Evolutionary conservation across 352 stramenopile species (phyloP).

Genomic region (Globisporangium radiosum): DNA sequence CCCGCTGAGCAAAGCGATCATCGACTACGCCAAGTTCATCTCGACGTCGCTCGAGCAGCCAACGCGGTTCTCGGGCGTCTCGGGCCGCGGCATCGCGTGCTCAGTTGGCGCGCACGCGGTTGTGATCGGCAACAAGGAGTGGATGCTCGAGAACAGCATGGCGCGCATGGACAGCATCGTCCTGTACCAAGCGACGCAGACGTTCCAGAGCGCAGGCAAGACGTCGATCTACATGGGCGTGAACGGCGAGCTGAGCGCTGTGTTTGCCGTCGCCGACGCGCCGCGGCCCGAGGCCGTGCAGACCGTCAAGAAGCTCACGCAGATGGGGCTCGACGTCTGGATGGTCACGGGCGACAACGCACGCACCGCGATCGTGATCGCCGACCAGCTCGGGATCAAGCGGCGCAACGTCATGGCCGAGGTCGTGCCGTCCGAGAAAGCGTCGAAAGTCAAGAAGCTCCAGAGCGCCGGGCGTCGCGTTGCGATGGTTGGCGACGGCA

Average conservation of each 20-base stretch:
- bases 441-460: slow-evolving; percentile 89
- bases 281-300: slow-evolving; percentile 89
- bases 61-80: slow-evolving; percentile 77
- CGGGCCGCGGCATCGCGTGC: slow-evolving; percentile 83
- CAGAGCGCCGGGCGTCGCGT: slow-evolving; percentile 86
- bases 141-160: slow-evolving; percentile 78
- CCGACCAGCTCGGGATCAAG: slow-evolving; percentile 90
- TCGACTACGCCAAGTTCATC: slow-evolving; percentile 87
- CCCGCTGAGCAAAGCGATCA: slow-evolving; percentile 90
- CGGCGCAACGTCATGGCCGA: slow-evolving; percentile 92
- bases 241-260: slow-evolving; percentile 54
- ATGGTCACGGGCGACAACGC: slow-evolving; percentile 99
- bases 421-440: slow-evolving; percentile 94
- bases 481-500: slow-evolving; percentile 96
- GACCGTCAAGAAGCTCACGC: slow-evolving; percentile 86
- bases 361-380: slow-evolving; percentile 91
- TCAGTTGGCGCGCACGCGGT: slow-evolving; percentile 66
- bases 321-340: slow-evolving; percentile 93
- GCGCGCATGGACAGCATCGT: slow-evolving; percentile 66
- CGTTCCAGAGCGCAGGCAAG: slow-evolving; percentile 88
- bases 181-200: slow-evolving; percentile 62
- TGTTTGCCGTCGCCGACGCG: slow-evolving; percentile 83
- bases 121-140: slow-evolving; percentile 90
- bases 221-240: slow-evolving; percentile 95
- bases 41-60: slow-evolving; percentile 69